Conservation (phyloP, 2,329 filamentous ascomycete species). For the Eurotiales sp. region DNA sequence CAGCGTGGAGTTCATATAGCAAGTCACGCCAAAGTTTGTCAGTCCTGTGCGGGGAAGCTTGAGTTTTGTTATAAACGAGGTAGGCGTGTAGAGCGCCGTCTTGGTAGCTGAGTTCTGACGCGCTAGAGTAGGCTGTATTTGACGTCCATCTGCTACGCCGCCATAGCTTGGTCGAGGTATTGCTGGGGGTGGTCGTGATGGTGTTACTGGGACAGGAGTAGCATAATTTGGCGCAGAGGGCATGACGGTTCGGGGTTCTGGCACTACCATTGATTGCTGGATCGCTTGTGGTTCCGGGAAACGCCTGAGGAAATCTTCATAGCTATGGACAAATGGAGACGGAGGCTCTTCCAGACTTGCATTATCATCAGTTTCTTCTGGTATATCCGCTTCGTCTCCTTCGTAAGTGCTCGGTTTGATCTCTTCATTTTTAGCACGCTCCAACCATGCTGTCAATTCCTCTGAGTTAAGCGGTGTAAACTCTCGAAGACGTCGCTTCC, state of each 20-base stretch:
- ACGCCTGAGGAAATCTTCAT: conserved; percentile 78
- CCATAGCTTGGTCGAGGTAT: conserved; percentile 72
- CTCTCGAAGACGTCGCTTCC: conserved; percentile 55
- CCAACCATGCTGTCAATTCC: conserved; percentile 77
- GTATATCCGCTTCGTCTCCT: conserved; percentile 35
- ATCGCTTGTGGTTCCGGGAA: conserved; percentile 68
- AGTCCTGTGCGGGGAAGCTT: conserved; percentile 67
- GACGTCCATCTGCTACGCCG: conserved; percentile 65
- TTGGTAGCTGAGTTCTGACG: conserved; percentile 44
- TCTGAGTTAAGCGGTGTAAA: conserved; percentile 72
- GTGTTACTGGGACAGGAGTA: conserved; percentile 53
- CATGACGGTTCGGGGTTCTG: conserved; percentile 29
- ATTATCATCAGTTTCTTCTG: conserved; percentile 37
- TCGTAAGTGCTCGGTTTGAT: conserved; percentile 43
- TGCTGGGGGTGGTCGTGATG: conserved; percentile 64
- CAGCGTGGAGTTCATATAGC: conserved; percentile 88
- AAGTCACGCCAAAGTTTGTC: conserved; percentile 75
- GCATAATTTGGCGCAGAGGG: conserved; percentile 32
- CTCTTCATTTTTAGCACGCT: conserved; percentile 67
- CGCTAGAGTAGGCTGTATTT: conserved; percentile 40
- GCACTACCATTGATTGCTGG: conserved; percentile 54
- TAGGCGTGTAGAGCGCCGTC: conserved; percentile 41
- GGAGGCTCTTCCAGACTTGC: conserved; percentile 46
- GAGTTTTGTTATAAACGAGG: conserved; percentile 41
- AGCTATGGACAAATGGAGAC: conserved; percentile 61